Evolutionary conservation across 495 filamentous ascomycete genomes (phyloP), one percentile per base, ranked within the genome.

Genomic region (Lasiosphaeria hispida): DNA sequence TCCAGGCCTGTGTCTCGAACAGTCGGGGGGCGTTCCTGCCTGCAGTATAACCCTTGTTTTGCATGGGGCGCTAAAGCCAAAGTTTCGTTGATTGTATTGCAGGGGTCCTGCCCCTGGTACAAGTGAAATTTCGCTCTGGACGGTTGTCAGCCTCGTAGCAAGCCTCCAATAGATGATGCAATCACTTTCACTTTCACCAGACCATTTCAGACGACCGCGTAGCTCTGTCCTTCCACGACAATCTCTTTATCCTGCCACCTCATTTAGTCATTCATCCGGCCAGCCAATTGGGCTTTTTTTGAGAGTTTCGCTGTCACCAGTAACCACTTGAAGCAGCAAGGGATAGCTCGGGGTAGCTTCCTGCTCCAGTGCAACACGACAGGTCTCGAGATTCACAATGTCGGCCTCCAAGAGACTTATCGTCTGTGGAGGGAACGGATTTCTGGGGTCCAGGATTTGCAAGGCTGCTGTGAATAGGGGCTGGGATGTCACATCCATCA

Each of bases 381-480:
- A 56, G 38, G 10, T 30, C 6, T 9, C 36, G 34, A 54, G 56
- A 60, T 37, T 30, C 5, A 30, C 23, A 37, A 75, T 76, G 72
- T 70, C 72, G 4, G 63, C 67, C 7, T 59, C 73, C 23, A 94
- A 88, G 75, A 83, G 81, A 66, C 73, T 98, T 11, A 84, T 97
- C 39, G 92, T 98, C 48, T 93, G 88, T 48, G 94, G 94, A 52
- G 94, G 94, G 52, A 96, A 86, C 67, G 94, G 94, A n/a, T 98
- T 98, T 69, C 73, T 98, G 79, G 92, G 92, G 11, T 91, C 89
- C 23, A 80, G 92, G 51, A 96, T 98, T 74, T 97, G 92, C 75
- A 93, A 89, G 81, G 85, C 87, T 38, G 94, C 91, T 33, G 83
- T 87, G 42, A 76, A 84, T 41, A 78, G 91, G 59, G 88, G 90